A percentile compares a stretch with the other conserved stretches of the same genome.
These are phyloP conservation scores for Fagus crenata DNA, from an alignment of 306 rosid species.

Conservation along the genomic window DNA sequence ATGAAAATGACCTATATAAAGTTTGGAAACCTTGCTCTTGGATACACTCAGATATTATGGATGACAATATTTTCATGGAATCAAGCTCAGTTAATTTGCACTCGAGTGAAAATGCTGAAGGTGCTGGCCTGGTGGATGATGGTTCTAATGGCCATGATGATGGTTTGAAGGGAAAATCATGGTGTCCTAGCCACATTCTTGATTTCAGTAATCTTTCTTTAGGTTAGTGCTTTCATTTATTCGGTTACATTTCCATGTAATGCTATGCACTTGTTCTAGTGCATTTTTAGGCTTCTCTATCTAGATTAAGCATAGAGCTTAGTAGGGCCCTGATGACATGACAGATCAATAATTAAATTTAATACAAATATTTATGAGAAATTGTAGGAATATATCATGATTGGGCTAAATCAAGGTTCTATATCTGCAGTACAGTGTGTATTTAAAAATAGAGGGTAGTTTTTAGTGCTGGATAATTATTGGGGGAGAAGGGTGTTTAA, in stretches of 20 bases:
- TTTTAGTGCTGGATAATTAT: background rate
- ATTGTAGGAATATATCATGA: background rate
- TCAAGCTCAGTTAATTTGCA: constrained; percentile 38
- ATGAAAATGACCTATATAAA: constrained; percentile 42
- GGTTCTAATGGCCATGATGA: constrained; percentile 40
- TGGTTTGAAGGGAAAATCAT: constrained; percentile 47
- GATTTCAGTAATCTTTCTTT: constrained; percentile 89
- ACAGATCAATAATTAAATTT: background rate
- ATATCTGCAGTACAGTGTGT: background rate
- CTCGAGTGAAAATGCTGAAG: constrained; percentile 38
- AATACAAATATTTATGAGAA: background rate
- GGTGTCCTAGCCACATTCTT: constrained; percentile 84
- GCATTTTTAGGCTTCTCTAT: constrained; percentile 15
- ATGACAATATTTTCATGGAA: constrained; percentile 88
- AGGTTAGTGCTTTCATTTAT: constrained; percentile 48
- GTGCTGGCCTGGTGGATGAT: constrained; percentile 31
- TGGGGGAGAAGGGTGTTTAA: background rate
- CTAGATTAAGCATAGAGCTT: background rate
- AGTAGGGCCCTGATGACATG: background rate
- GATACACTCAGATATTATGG: constrained; percentile 95
- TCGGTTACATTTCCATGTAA: constrained; percentile 22
- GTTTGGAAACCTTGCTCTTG: constrained; percentile 65
- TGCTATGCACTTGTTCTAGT: constrained; percentile 1
- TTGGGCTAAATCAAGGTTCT: background rate
- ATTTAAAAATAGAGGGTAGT: too few relatives aligned